These are phyloP conservation scores for Zostera marina DNA, from an alignment of 116 monocot genomes.

Conservation along the genomic window DNA sequence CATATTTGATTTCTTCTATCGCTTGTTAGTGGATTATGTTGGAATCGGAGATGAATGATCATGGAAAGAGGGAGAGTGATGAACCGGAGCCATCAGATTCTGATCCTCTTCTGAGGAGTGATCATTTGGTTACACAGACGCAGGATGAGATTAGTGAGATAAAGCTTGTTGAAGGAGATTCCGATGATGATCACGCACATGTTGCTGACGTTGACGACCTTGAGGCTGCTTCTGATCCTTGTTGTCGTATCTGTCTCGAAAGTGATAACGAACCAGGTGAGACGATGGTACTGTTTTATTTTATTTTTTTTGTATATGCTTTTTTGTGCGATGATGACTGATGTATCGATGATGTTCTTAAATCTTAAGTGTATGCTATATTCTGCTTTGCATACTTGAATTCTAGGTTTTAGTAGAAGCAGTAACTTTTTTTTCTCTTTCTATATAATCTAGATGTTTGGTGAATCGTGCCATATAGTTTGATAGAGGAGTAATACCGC, in stretches of 20 bases:
- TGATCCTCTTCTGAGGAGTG: background rate
- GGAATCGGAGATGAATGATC: background rate
- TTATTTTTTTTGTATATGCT: no score
- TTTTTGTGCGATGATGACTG: no score
- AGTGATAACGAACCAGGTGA: conserved; percentile 29
- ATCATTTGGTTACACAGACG: no score
- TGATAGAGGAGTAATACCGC: no score
- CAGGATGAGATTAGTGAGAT: background rate
- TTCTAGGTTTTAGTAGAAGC: no score
- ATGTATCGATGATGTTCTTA: no score
- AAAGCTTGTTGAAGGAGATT: background rate
- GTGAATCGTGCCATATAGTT: no score
- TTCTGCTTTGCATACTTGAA: no score
- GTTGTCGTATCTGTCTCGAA: conserved; percentile 85
- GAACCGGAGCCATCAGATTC: conserved; percentile 3
- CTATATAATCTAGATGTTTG: no score
- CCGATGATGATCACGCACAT: background rate
- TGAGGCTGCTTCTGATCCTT: conserved; percentile 33
- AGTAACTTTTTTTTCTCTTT: no score
- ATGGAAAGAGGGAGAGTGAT: background rate
- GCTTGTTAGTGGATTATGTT: background rate
- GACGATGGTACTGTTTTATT: background rate
- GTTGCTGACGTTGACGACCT: conserved; percentile 21
- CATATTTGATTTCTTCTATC: background rate
- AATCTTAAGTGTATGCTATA: no score